A percentile compares a stretch with the other conserved stretches of the same genome.
Evolutionary conservation across 805 yeast genomes (phyloP).

Genomic region (Barnettozyma siamensis): DNA sequence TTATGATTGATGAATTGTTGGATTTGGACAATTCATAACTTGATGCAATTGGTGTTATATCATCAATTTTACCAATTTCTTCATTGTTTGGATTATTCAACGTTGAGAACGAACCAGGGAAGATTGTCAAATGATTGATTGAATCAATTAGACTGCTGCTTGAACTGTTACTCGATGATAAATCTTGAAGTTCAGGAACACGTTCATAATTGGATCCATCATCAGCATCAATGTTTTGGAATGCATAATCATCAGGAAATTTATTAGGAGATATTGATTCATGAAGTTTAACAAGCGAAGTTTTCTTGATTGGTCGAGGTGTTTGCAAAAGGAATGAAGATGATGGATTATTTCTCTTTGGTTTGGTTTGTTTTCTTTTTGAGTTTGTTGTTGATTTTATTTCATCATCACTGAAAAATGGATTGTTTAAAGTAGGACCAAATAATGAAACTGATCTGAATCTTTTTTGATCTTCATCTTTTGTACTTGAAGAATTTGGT

Average conservation of each 20-base stretch:
- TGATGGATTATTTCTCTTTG: too few relatives aligned
- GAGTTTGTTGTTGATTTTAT: neutral
- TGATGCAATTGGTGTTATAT: constrained; percentile 7
- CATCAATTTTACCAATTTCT: neutral
- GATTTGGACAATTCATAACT: constrained; percentile 5
- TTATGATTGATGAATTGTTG: constrained; percentile 3
- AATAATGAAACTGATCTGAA: constrained; percentile 23
- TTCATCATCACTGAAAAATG: constrained; percentile 17
- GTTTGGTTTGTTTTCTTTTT: too few relatives aligned
- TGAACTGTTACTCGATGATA: constrained; percentile 25
- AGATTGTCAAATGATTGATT: constrained; percentile 2
- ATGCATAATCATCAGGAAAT: constrained; percentile 3
- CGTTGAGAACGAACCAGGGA: constrained; percentile 14
- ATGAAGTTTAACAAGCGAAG: neutral
- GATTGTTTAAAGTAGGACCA: constrained; percentile 21
- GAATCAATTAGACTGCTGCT: constrained; percentile 16
- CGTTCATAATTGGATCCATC: constrained; percentile 17
- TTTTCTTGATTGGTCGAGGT: constrained; percentile 2
- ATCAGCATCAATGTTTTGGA: constrained; percentile 23
- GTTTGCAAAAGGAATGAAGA: neutral
- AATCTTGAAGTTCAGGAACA: constrained; percentile 21
- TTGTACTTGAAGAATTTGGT: constrained; percentile 8
- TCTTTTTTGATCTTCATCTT: constrained; percentile 15
- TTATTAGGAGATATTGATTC: constrained; percentile 1
- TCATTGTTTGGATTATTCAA: constrained; percentile 2